These are phyloP conservation scores for Pachysandra terminalis DNA, from an alignment of 164 flowering plant genomes.

Conservation along the genomic window DNA sequence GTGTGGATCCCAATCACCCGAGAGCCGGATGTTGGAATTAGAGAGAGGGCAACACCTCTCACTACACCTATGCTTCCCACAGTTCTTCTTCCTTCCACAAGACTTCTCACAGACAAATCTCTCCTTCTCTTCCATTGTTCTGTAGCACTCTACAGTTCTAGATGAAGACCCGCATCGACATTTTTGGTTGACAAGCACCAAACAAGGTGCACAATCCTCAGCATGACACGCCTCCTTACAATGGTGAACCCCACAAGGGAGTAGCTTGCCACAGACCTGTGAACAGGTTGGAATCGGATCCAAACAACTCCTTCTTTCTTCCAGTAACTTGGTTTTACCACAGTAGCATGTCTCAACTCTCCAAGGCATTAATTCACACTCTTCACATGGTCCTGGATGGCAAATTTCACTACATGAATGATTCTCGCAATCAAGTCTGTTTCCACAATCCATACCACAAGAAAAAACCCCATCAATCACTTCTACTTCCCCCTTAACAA, in stretches of 20 bases:
- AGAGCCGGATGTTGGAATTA: conserved; percentile 22
- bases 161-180: conserved; percentile 87
- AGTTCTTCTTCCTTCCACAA: conserved; percentile 86
- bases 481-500: conserved; percentile 66
- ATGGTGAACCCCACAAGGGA: conserved; percentile 63
- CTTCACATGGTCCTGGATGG: conserved; percentile 91
- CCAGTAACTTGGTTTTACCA: conserved; percentile 65
- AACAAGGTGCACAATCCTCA: conserved; percentile 72
- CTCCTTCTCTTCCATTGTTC: conserved; percentile 35
- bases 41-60: conserved; percentile 89
- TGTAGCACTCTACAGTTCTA: conserved; percentile 67
- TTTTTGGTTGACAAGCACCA: conserved; percentile 59
- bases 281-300: conserved; percentile 82
- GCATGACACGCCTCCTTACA: conserved; percentile 75
- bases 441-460: conserved; percentile 65
- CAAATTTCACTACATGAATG: conserved; percentile 66
- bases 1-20: conserved; percentile 80
- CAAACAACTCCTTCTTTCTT: conserved; percentile 64
- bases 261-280: conserved; percentile 54
- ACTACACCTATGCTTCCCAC: conserved; percentile 96
- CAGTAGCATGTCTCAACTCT: conserved; percentile 68
- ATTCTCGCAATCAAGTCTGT: conserved; percentile 67
- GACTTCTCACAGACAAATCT: conserved; percentile 67
- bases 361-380: conserved; percentile 66
- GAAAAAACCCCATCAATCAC: conserved; percentile 69